Evolutionary conservation across 164 flowering plant species (phyloP), one percentile per base, ranked within the genome.

Genomic region (Amborella trichopoda): DNA sequence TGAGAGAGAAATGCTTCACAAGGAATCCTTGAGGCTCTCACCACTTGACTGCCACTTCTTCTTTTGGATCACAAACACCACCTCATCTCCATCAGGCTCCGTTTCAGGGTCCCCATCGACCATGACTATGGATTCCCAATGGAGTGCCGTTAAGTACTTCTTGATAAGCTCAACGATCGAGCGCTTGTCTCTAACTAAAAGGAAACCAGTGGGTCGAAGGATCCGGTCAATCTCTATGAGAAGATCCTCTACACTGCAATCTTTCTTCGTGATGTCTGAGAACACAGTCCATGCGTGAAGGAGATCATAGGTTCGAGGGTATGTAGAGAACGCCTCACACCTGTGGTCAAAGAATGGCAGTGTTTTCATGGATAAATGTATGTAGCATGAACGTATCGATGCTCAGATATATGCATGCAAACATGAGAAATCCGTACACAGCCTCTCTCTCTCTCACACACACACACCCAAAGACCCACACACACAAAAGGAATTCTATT

Each of bases 241-340:
- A 17, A 83, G 62, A 68, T 86, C 95, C 60, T 80, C 86, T 0
- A 52, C 65, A 55, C 95, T 69, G 55, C 95, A 86, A 26, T 75
- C 81, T 60, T 80, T 86, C 68, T 53, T 76, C 59, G 71, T 75
- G 1, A 80, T 67, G 55, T 83, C 86, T 1, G 89, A 74, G 52
- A 83, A 68, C 23, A 80, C 66, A 9, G 63, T 73, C 93, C 86
- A 76, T 26, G 89, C 93, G 54, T 86, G 95, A 43, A 86, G 79
- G 21, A 86, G 74, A 61, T 86, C 93, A 17, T 86, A 86, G 0
- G 95, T 83, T 26, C 93, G 52, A 3, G 95, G 95, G 55, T 86
- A 83, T 3, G 83, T 83, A 11, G 93, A 86, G 71, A 58, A 86
- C 46, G 93, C 75, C 62, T 83, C 93, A 54, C 93, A 83, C 95